These are phyloP conservation scores for Acacia melanoxylon DNA, from an alignment of 306 rosid species.

Conservation along the genomic window DNA sequence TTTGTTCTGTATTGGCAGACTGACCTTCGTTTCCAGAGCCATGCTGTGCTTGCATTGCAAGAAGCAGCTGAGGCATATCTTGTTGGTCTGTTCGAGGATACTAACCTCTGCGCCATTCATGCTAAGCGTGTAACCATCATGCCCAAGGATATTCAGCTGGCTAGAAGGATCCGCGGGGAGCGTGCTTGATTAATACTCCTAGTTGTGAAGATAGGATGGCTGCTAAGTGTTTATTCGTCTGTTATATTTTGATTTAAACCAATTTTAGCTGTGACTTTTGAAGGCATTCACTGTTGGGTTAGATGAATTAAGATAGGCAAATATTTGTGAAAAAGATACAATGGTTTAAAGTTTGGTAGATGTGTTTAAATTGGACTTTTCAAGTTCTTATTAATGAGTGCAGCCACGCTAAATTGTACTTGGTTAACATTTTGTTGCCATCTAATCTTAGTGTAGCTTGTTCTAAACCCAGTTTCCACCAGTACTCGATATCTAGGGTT, in stretches of 20 bases:
- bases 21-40: constrained; percentile 95
- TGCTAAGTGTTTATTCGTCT: constrained; percentile 49
- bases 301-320: constrained; percentile 27
- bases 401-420: constrained; percentile 49
- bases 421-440: constrained; percentile 41
- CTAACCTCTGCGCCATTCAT: constrained; percentile 88
- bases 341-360: neutral
- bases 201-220: constrained; percentile 35
- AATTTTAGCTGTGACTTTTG: constrained; percentile 19
- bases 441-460: constrained; percentile 42
- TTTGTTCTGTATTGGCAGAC: constrained; percentile 47
- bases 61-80: constrained; percentile 97
- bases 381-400: constrained; percentile 14
- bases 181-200: constrained; percentile 53
- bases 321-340: constrained; percentile 7
- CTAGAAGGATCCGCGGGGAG: constrained; percentile 87
- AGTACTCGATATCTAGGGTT: too few relatives aligned
- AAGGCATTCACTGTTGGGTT: constrained; percentile 19
- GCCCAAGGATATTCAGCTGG: constrained; percentile 96
- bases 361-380: constrained; percentile 22
- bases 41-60: constrained; percentile 86
- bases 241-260: neutral
- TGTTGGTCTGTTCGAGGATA: constrained; percentile 87
- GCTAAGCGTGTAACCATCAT: constrained; percentile 95
- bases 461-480: neutral